A percentile compares a stretch with the other conserved stretches of the same genome.
Evolutionary conservation across 2,329 filamentous ascomycete genomes (phyloP).

Genomic region (Penicillium thymicola): DNA sequence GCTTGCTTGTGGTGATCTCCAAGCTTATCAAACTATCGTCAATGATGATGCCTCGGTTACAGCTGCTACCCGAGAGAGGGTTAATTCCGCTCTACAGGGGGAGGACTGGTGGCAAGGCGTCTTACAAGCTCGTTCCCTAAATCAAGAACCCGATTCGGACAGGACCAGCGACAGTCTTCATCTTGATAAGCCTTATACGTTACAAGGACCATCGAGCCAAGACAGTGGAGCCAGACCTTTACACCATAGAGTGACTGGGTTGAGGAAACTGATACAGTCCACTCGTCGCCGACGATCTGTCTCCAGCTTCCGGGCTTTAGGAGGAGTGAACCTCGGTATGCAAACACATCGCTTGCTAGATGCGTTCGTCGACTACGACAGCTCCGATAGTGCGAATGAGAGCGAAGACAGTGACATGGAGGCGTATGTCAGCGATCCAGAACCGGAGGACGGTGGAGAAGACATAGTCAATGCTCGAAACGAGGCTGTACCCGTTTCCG

Average conservation of each 20-base stretch:
- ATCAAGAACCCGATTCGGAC: slow-evolving; percentile 12
- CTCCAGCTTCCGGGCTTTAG: slow-evolving; percentile 50
- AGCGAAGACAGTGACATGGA: slow-evolving; percentile 43
- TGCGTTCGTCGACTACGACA: slow-evolving; percentile 54
- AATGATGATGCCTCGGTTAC: slow-evolving; percentile 60
- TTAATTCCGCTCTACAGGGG: slow-evolving; percentile 64
- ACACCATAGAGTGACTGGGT: slow-evolving; percentile 53
- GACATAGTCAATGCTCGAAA: slow-evolving; percentile 2
- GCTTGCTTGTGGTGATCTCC: slow-evolving; percentile 69
- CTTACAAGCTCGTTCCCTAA: slow-evolving; percentile 26
- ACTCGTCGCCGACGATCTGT: slow-evolving; percentile 53
- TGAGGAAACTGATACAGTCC: slow-evolving; percentile 61
- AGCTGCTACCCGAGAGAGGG: slow-evolving; percentile 56
- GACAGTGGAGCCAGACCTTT: slow-evolving; percentile 46
- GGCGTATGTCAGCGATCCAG: slow-evolving; percentile 39
- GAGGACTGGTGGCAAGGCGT: slow-evolving; percentile 75
- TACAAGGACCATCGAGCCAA: slow-evolving; percentile 54
- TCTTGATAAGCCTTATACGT: slow-evolving; percentile 44
- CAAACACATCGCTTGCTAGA: slow-evolving; percentile 69
- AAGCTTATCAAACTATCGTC: slow-evolving; percentile 73
- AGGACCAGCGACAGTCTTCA: slow-evolving; percentile 26
- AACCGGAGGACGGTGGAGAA: slow-evolving; percentile 26
- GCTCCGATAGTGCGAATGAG: slow-evolving; percentile 48
- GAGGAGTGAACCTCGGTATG: slow-evolving; percentile 65
- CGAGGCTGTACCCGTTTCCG: slow-evolving; percentile 1